Evolutionary conservation across 768 basidiomycete species (phyloP), one percentile per base, ranked within the genome.

Genomic region (Amanita rubescens): DNA sequence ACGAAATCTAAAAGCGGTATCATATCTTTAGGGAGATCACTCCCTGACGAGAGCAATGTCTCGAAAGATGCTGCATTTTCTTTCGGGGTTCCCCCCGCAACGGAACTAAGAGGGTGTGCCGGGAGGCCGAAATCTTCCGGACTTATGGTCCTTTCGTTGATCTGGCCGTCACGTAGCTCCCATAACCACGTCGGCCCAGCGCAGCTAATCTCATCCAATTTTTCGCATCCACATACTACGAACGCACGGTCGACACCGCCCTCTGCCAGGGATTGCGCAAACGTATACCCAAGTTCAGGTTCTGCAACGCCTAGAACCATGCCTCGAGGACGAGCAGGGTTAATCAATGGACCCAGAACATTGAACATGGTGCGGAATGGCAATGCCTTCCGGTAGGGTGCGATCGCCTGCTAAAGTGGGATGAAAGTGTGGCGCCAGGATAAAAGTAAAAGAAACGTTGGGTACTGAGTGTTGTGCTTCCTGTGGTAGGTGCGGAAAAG

Each of bases 321-420:
- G 2, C 91, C 86, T 3, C 76, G 77, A 2, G 96, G 95, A 8
- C 75, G 71, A 0, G 90, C 85, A 2, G 95, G 96, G 69, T 95
- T 97, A 69, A 95, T 87, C 35, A 98, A 78, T 0, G 95, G 96
- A 0, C 96, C 94, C 30, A 97, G 76, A 55, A 94, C 72, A 70
- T 99, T 98, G 79, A 96, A 97, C 73, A 99, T 85, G 8, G 95
- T 97, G 43, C 94, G 86, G 74, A 95, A 97, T 43, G 93, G 92
- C 50, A 98, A 80, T 0, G 82, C 71, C 61, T 87, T 88, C 51
- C 95, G 86, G 63, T 87, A 80, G 0, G 95, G 93, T 0, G 87
- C 87, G 58, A 98, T 76, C 53, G 78, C n/a, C 70, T 5, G 87
- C 90, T 44, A 97, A 77, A 0, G 87, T 68, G 1, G 94, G 94